These are phyloP conservation scores for Ceriops decandra DNA, from an alignment of 345 rosid genomes.

Conservation along the genomic window DNA sequence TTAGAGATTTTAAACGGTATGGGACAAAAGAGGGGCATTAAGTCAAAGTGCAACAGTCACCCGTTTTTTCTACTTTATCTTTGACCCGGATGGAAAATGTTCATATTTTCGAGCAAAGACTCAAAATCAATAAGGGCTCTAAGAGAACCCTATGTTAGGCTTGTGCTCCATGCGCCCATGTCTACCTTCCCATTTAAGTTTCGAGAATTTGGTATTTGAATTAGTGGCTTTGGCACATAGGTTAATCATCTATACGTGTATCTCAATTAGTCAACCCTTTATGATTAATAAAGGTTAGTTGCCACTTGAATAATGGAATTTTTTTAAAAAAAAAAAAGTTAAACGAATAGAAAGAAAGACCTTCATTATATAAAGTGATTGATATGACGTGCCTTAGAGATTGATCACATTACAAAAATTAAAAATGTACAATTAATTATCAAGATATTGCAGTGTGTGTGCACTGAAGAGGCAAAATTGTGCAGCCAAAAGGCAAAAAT, in stretches of 20 bases:
- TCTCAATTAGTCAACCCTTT: constrained; percentile 20
- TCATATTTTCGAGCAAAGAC: neutral
- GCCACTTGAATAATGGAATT: neutral
- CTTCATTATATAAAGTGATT: too few species aligned
- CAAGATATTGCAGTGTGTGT: too few species aligned
- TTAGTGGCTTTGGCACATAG: neutral
- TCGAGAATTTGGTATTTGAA: neutral
- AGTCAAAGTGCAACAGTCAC: constrained; percentile 1
- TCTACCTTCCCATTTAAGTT: too few species aligned
- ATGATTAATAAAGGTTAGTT: neutral
- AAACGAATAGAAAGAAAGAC: too few species aligned
- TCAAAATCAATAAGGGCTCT: neutral
- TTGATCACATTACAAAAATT: too few species aligned
- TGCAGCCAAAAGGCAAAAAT: too few species aligned
- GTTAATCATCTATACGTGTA: neutral
- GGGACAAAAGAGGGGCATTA: neutral
- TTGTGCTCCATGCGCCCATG: neutral
- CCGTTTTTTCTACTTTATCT: neutral
- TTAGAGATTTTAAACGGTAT: neutral
- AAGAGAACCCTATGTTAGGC: constrained; percentile 16
- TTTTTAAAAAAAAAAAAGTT: too few species aligned
- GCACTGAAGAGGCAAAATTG: too few species aligned
- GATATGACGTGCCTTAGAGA: too few species aligned
- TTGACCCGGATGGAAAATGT: neutral
- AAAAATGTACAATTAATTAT: too few species aligned